Percentiles rank a stretch among this genome's conserved stretches.
Conservation (phyloP, 306 rosid genomes). For the Casuarina equisetifolia region DNA sequence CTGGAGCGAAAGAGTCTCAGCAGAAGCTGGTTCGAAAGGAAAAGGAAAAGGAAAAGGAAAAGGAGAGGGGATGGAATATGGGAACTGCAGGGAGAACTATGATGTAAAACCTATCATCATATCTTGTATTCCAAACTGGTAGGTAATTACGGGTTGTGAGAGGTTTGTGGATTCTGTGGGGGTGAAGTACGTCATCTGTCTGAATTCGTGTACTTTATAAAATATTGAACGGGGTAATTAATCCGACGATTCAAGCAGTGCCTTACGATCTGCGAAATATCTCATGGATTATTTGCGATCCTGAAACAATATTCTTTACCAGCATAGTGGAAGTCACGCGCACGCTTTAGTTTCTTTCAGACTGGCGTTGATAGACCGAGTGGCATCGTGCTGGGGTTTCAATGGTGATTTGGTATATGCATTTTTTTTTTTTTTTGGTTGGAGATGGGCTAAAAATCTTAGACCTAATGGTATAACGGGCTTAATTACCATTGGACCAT, state of each 20-base stretch:
- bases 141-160: not conserved
- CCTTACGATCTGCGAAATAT: no score
- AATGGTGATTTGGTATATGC: no score
- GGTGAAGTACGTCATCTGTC: constrained; percentile 27
- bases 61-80: constrained; percentile 90
- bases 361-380: no score
- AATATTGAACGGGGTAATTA: not conserved
- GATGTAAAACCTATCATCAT: constrained; percentile 9
- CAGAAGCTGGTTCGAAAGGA: constrained; percentile 66
- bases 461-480: no score
- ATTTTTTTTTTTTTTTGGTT: no score
- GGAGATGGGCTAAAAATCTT: no score
- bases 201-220: constrained; percentile 1
- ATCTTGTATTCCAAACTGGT: constrained; percentile 8
- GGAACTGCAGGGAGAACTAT: constrained; percentile 45
- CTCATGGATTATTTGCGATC: no score
- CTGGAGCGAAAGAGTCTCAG: constrained; percentile 56
- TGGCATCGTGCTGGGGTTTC: no score
- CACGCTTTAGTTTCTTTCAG: no score
- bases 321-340: no score
- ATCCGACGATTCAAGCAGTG: not conserved
- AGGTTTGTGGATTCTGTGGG: constrained; percentile 13
- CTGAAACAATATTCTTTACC: no score
- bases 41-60: constrained; percentile 89
- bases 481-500: no score